Base-by-base conservation (phyloP, 73 alveolate species). In the Breviolum minutum region DNA sequence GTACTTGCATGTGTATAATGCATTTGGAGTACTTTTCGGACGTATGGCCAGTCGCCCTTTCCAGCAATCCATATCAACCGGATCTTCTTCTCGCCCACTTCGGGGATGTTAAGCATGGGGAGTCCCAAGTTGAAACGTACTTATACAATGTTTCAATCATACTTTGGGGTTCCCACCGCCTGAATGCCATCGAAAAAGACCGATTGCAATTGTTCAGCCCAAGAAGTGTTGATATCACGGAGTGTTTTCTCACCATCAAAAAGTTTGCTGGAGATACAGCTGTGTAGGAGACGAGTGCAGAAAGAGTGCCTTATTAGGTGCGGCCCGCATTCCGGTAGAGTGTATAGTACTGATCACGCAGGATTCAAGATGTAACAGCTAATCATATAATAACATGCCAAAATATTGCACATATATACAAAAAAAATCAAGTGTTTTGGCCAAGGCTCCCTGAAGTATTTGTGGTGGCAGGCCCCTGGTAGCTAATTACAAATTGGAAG, bases 251-350 rank as follows among this genome's bases (percentile, higher is more conserved):
- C 95, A 6, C 95, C 95, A 40, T 4, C 9, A 68, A 63, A 87
- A 17, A 87, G 95, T 14, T 66, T 19, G 83, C 83, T 63, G 19
- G 83, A 32, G 17, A 87, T 69, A 68, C 76, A 66, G 0, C 82
- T 87, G 68, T 10, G 70, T 32, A 87, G 95, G 48, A 87, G 48
- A 0, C 95, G 84, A 1, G 95, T n/a, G 61, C 82, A 63, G 40
- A 87, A 87, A 8, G 95, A 27, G 29, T 87, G 95, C 95, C 95
- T 87, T 13, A n/a, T n/a, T n/a, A n/a, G n/a, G n/a, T n/a, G n/a
- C n/a, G n/a, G n/a, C n/a, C n/a, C n/a, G n/a, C n/a, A n/a, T n/a
- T n/a, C n/a, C n/a, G n/a, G n/a, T n/a, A n/a, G n/a, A n/a, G n/a
- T n/a, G n/a, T n/a, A n/a, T n/a, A n/a, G n/a, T n/a, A n/a, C n/a